Evolutionary conservation across 306 rosid genomes (phyloP).

Genomic region (Lathyrus sativus): DNA sequence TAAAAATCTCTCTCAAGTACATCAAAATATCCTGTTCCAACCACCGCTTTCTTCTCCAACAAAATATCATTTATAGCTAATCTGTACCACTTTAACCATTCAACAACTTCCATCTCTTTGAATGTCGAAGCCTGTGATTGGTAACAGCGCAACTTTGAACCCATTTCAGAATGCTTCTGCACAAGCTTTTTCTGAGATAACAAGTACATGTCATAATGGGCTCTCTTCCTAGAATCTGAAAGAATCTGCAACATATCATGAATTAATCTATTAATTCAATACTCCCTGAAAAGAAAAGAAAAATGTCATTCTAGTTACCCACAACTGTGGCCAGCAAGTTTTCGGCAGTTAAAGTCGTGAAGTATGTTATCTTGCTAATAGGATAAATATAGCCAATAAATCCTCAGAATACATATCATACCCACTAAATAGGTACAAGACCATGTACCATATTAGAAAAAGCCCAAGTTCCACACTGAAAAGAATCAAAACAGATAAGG

Average conservation of each 20-base stretch:
- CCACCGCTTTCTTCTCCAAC: conserved; percentile 67
- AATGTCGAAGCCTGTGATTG: conserved; percentile 44
- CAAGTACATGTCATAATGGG: conserved; percentile 74
- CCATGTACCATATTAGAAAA: background rate
- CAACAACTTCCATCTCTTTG: conserved; percentile 88
- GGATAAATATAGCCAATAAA: conserved; percentile 28
- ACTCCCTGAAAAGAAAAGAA: conserved; percentile 40
- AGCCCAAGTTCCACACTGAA: background rate
- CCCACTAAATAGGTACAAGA: conserved; percentile 20
- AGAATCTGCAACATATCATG: conserved; percentile 85
- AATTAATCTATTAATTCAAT: conserved; percentile 43
- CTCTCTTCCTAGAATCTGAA: conserved; percentile 80
- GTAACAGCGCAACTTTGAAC: conserved; percentile 50
- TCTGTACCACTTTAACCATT: conserved; percentile 92
- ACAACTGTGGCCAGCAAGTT: conserved; percentile 12
- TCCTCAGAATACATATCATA: conserved; percentile 13
- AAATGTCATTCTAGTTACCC: conserved; percentile 33
- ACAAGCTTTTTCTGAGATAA: conserved; percentile 65
- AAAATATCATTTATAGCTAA: conserved; percentile 67
- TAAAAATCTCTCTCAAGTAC: conserved; percentile 84
- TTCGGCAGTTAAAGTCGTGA: conserved; percentile 28
- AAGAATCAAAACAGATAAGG: background rate
- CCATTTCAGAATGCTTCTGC: conserved; percentile 47
- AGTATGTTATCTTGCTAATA: conserved; percentile 22
- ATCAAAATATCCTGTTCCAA: conserved; percentile 79